Percentiles rank a stretch among this genome's conserved stretches.
Evolutionary conservation across 2,329 filamentous ascomycete genomes (phyloP).

Genomic region (Penicillium sp.): DNA sequence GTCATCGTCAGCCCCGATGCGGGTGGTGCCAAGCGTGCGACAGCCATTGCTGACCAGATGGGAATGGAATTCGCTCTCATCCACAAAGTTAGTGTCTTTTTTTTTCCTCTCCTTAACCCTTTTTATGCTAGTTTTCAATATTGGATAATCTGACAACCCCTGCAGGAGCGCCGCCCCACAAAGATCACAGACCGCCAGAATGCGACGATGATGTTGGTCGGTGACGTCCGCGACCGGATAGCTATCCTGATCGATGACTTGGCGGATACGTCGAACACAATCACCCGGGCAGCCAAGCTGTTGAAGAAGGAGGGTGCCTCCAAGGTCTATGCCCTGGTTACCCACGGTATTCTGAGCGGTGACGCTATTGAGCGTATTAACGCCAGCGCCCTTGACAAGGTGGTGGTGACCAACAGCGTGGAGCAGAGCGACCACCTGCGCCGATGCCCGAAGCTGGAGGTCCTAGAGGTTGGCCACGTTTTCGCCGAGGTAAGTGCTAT

Average conservation of each 20-base stretch:
- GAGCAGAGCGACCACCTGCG: conserved; percentile 79
- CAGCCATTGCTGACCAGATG: conserved; percentile 87
- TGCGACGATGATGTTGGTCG: conserved; percentile 90
- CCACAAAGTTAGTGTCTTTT: conserved; percentile 71
- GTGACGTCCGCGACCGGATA: conserved; percentile 75
- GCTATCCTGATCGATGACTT: conserved; percentile 94
- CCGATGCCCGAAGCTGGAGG: conserved; percentile 82
- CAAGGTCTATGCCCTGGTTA: conserved; percentile 86
- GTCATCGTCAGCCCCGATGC: conserved; percentile 96
- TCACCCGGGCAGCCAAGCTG: conserved; percentile 93
- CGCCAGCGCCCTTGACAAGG: conserved; percentile 83
- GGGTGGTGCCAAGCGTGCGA: conserved; percentile 92
- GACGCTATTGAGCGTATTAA: conserved; percentile 95
- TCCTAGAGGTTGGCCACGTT: conserved; percentile 82
- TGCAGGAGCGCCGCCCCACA: conserved; percentile 80
- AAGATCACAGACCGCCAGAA: conserved; percentile 80
- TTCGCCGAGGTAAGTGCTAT: conserved; percentile 72
- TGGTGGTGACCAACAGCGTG: conserved; percentile 93
- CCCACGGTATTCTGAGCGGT: conserved; percentile 91
- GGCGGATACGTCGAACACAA: conserved; percentile 94
- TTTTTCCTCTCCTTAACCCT: background rate
- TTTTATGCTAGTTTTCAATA: background rate
- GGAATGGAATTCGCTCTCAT: conserved; percentile 96
- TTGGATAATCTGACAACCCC: conserved; percentile 24
- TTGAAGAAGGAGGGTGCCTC: conserved; percentile 90